Base-by-base conservation (phyloP, 2,329 filamentous ascomycete genomes). In the Colletotrichum lindemuthianum region DNA sequence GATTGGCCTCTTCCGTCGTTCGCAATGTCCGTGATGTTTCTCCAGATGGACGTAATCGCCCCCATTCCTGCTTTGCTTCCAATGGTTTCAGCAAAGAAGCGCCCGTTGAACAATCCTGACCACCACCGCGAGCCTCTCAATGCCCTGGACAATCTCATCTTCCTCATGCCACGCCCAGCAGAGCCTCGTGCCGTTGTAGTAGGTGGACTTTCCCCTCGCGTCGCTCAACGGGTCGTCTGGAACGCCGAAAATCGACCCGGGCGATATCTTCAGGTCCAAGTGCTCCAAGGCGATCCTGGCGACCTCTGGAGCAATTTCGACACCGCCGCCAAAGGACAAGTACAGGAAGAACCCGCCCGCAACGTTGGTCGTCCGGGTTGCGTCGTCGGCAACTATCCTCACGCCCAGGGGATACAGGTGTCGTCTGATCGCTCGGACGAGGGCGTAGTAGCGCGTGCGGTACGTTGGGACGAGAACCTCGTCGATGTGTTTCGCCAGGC, bases 161-260 rank as follows among this genome's bases (percentile, higher is more conserved):
- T 90, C 88, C 2, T 88, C 83, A 74, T 91, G 90, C 87, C 90
- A 94, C 8, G 88, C 82, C 75, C 91, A 93, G 65, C 88, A 92
- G 24, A 93, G 74, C 45, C 90, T 79, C 39, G 86, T 74, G 67
- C 79, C 78, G 58, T 77, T 74, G n/a, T 75, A 63, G n/a, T 60
- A 32, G 10, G 54, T 47, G 6, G 13, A 9, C 9, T 51, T 65
- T 4, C 64, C 63, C 37, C 69, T 60, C 39, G 68, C 78, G 43
- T 76, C 73, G 52, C 76, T 73, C 37, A 72, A 69, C 43, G 60
- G 56, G 58, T 73, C 72, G 2, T 73, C 73, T 47, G 68, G 66
- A 8, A 85, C 78, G 66, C 84, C 81, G 71, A 89, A 90, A 43
- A 86, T 77, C 16, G 79, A 77, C 4, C 88, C 88, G 43, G 80